Evolutionary conservation across 1,139 yeast genomes (phyloP).

Genomic region (Geotrichum citri-aurantii): DNA sequence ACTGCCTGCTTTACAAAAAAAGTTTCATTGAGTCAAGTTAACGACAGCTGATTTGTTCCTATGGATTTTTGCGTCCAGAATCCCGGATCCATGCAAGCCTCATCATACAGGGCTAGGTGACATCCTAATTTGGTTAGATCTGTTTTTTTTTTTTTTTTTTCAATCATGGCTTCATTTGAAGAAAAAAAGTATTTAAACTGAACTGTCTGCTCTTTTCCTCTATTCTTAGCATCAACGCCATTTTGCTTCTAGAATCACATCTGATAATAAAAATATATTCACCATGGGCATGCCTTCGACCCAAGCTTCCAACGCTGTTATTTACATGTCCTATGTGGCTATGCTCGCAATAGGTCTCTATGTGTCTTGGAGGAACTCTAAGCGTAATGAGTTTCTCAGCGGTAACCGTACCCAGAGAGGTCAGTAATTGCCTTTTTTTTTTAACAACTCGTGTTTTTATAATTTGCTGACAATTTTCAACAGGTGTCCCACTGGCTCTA

Average conservation of each 20-base stretch:
- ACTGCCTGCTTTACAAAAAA: too few species aligned
- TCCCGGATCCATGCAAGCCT: background rate
- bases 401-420: conserved; percentile 79
- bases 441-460: background rate
- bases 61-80: background rate
- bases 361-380: conserved; percentile 32
- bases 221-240: background rate
- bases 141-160: background rate
- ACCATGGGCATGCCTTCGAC: conserved; percentile 33
- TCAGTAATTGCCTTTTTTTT: conserved; percentile 8
- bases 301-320: conserved; percentile 67
- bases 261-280: background rate
- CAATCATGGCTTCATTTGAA: background rate
- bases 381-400: conserved; percentile 51
- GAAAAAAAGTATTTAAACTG: background rate
- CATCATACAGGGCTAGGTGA: background rate
- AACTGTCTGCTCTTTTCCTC: background rate
- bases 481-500: conserved; percentile 62
- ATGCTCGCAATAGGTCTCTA: conserved; percentile 43
- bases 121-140: background rate
- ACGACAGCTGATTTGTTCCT: background rate
- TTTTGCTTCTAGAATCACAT: background rate
- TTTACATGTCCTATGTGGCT: conserved; percentile 66
- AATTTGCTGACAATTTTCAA: conserved; percentile 10
- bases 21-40: background rate